These are phyloP conservation scores for Microcos paniculata DNA, from an alignment of 345 rosid species.

Conservation along the genomic window DNA sequence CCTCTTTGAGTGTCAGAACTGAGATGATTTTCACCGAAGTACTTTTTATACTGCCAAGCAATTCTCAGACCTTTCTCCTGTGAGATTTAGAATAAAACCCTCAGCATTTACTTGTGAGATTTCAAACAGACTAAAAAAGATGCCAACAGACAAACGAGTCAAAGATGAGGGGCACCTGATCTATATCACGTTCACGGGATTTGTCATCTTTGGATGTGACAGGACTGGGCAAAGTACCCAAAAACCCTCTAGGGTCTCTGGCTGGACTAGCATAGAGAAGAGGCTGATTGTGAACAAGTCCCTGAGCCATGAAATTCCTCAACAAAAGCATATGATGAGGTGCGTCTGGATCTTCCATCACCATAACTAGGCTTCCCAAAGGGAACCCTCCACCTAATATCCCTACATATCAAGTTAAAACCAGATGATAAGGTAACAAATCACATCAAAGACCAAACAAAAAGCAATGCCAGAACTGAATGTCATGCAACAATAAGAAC, in stretches of 20 bases:
- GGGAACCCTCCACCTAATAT: constrained; percentile 86
- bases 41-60: too few relatives aligned
- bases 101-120: background rate
- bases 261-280: constrained; percentile 85
- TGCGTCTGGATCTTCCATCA: constrained; percentile 97
- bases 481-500: background rate
- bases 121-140: constrained; percentile 1
- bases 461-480: background rate
- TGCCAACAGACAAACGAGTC: background rate
- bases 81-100: background rate
- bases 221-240: constrained; percentile 86
- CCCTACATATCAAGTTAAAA: constrained; percentile 35
- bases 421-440: constrained; percentile 8
- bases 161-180: constrained; percentile 44
- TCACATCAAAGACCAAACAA: background rate
- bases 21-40: background rate
- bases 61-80: too few relatives aligned
- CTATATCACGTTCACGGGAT: constrained; percentile 35
- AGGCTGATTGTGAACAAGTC: constrained; percentile 78
- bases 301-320: constrained; percentile 96
- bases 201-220: constrained; percentile 62
- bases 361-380: constrained; percentile 82
- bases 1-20: constrained; percentile 8
- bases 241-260: constrained; percentile 75
- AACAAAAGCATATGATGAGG: constrained; percentile 96